phyloP scores from a whole-genome alignment of 2,329 filamentous ascomycete species.

The Hypomyces rosellus region DNA sequence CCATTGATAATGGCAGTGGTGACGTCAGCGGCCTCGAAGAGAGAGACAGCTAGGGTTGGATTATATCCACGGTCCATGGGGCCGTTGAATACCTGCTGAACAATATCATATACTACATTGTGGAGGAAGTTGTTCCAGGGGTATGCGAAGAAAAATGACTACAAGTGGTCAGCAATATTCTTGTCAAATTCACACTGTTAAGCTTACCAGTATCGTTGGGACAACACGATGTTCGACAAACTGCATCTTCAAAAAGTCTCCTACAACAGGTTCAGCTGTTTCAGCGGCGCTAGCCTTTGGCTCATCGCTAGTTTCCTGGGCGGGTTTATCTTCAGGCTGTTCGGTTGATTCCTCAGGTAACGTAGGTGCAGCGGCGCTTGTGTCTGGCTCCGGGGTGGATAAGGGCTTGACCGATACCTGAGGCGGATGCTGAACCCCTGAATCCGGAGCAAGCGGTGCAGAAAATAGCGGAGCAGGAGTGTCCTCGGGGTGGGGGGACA shows the following conservation, averaged over 20 bases:
- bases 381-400: background rate
- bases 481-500: conserved; percentile 58
- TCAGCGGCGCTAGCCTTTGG: conserved; percentile 10
- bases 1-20: conserved; percentile 90
- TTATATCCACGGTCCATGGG: conserved; percentile 97
- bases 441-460: conserved; percentile 22
- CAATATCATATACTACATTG: conserved; percentile 97
- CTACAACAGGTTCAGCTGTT: conserved; percentile 65
- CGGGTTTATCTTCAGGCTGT: conserved; percentile 4
- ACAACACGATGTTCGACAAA: conserved; percentile 94
- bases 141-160: conserved; percentile 98
- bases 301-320: conserved; percentile 13
- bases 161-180: conserved; percentile 1
- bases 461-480: conserved; percentile 58
- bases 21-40: conserved; percentile 86
- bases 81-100: conserved; percentile 98
- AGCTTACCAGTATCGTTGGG: conserved; percentile 82
- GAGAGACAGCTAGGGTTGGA: conserved; percentile 77
- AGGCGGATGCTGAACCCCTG: conserved; percentile 20
- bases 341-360: conserved; percentile 1
- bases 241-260: conserved; percentile 90
- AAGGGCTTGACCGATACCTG: conserved; percentile 6
- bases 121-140: conserved; percentile 99
- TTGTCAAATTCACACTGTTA: too few relatives aligned
- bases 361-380: background rate